These are phyloP conservation scores for Petasospora rhodanensis DNA, from an alignment of 1,139 yeast genomes.

Conservation along the genomic window DNA sequence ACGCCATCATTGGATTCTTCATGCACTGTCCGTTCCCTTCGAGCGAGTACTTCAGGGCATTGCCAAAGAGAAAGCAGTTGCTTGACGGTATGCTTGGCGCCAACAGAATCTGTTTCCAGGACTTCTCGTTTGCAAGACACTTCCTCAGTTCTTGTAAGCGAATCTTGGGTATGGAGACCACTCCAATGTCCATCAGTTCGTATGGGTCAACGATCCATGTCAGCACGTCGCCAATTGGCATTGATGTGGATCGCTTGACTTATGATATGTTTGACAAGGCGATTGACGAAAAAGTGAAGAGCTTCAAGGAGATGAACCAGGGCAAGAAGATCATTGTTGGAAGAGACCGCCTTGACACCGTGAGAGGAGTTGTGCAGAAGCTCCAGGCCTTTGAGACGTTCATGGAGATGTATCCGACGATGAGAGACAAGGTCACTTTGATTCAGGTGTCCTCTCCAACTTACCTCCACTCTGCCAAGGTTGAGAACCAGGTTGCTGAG, in stretches of 20 bases:
- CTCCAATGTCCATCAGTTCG: constrained; percentile 58
- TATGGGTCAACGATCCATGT: constrained; percentile 75
- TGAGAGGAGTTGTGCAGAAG: constrained; percentile 80
- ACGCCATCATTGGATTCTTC: constrained; percentile 77
- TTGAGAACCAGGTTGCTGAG: constrained; percentile 78
- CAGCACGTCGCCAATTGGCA: constrained; percentile 80
- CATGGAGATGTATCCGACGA: constrained; percentile 84
- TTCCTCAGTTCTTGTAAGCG: constrained; percentile 86
- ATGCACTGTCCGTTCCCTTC: constrained; percentile 93
- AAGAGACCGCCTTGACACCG: constrained; percentile 75
- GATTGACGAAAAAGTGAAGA: constrained; percentile 42
- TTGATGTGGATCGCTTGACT: constrained; percentile 64
- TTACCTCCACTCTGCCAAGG: constrained; percentile 37
- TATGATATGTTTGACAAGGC: constrained; percentile 45
- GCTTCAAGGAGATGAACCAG: constrained; percentile 62
- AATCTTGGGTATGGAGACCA: constrained; percentile 61
- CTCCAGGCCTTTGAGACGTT: constrained; percentile 79
- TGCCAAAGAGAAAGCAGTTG: constrained; percentile 75
- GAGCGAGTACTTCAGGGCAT: constrained; percentile 87
- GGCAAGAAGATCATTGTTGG: constrained; percentile 79
- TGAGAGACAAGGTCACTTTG: constrained; percentile 82
- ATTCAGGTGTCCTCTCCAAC: constrained; percentile 86
- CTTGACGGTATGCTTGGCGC: constrained; percentile 91
- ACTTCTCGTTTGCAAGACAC: constrained; percentile 82
- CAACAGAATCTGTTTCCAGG: constrained; percentile 80